phyloP scores from a whole-genome alignment of 148 eudicot genomes.

The Silene latifolia region DNA sequence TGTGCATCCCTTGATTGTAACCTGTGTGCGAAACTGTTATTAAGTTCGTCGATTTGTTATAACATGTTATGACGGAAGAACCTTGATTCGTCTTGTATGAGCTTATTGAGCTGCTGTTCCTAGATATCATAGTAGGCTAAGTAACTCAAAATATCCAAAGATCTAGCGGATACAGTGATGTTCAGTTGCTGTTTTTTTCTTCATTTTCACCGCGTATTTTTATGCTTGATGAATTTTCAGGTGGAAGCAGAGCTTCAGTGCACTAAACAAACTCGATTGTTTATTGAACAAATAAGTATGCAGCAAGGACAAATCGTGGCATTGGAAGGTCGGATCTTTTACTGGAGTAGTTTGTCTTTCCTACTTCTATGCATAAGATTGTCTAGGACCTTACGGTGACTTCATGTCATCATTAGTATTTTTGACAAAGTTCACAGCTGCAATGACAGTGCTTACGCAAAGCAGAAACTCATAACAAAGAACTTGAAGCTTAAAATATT shows the following conservation, averaged over 20 bases:
- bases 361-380: conserved; percentile 9
- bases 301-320: conserved; percentile 67
- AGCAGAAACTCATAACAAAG: neutral
- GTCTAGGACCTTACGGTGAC: conserved; percentile 3
- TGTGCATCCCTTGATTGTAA: neutral
- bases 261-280: conserved; percentile 46
- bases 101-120: neutral
- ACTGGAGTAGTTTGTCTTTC: conserved; percentile 18
- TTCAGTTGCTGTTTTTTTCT: conserved; percentile 1
- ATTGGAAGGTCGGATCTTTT: conserved; percentile 56
- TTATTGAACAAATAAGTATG: conserved; percentile 87
- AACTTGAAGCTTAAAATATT: neutral
- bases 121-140: neutral
- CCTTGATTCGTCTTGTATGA: neutral
- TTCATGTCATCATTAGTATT: neutral
- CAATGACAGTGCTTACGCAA: neutral
- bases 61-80: neutral
- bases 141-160: neutral
- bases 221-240: conserved; percentile 26
- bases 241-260: conserved; percentile 61
- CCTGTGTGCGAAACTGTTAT: neutral
- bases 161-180: neutral
- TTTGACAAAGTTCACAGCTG: neutral
- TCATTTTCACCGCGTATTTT: neutral
- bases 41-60: neutral